Evolutionary conservation across 2,329 filamentous ascomycete genomes (phyloP).

Genomic region (Fusarium euwallaceae): DNA sequence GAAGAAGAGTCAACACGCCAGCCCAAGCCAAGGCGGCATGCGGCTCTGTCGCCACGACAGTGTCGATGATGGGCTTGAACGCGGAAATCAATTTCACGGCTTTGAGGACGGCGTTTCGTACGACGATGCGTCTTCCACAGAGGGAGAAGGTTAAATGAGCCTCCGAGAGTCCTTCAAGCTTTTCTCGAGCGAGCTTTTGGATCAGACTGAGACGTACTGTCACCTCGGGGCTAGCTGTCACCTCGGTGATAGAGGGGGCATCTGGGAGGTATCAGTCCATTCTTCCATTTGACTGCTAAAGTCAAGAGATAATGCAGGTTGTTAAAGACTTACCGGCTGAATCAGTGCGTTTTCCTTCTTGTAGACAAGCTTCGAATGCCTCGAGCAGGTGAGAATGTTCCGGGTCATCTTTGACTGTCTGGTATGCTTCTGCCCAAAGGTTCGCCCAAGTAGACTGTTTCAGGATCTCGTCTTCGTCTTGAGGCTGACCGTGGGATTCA

Average conservation of each 20-base stretch:
- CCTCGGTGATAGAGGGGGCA: background rate
- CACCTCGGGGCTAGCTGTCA: background rate
- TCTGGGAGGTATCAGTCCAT: background rate
- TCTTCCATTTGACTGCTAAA: background rate
- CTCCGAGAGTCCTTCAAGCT: background rate
- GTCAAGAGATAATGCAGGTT: background rate
- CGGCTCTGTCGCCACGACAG: slow-evolving; percentile 11
- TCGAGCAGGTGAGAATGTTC: background rate
- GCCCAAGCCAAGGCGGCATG: slow-evolving; percentile 19
- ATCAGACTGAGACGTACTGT: background rate
- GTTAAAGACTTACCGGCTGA: background rate
- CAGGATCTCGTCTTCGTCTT: background rate
- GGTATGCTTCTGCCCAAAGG: background rate
- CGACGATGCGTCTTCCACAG: background rate
- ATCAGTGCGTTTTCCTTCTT: background rate
- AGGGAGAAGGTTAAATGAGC: background rate
- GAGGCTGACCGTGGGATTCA: background rate
- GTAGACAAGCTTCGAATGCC: background rate
- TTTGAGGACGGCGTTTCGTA: slow-evolving; percentile 9
- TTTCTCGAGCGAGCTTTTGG: background rate
- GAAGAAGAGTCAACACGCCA: slow-evolving; percentile 9
- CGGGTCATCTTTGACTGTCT: background rate
- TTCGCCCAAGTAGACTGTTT: background rate
- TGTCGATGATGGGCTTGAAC: slow-evolving; percentile 12
- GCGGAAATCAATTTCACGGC: background rate